phyloP scores from a whole-genome alignment of 106 monocot genomes.

The Narthecium ossifragum region DNA sequence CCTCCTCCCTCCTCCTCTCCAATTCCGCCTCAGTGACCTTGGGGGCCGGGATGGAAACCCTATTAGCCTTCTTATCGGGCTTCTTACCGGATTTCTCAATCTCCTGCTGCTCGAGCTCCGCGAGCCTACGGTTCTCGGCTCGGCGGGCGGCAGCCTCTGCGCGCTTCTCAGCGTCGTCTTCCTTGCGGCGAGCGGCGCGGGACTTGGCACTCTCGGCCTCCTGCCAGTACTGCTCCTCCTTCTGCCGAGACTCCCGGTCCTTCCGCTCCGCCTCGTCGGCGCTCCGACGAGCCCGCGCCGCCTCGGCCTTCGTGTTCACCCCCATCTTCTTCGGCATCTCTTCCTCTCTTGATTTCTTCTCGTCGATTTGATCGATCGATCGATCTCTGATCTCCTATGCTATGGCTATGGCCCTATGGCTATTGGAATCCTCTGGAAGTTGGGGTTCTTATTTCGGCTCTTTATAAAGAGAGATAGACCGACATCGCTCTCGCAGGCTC shows the following conservation, averaged over 20 bases:
- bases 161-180: constrained; percentile 80
- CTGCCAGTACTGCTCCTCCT: constrained; percentile 56
- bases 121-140: constrained; percentile 71
- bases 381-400: too few species aligned
- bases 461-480: too few species aligned
- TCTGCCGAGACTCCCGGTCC: constrained; percentile 29
- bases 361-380: too few species aligned
- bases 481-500: too few species aligned
- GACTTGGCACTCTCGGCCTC: constrained; percentile 71
- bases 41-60: constrained; percentile 75
- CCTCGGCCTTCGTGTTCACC: constrained; percentile 80
- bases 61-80: constrained; percentile 71
- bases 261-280: constrained; percentile 47
- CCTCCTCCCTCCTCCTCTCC: constrained; percentile 54
- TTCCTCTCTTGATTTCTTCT: not conserved
- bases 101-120: constrained; percentile 65
- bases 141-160: constrained; percentile 65
- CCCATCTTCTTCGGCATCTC: constrained; percentile 98
- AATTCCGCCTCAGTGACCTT: constrained; percentile 74
- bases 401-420: too few species aligned
- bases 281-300: constrained; percentile 51
- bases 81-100: constrained; percentile 47
- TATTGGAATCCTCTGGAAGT: too few species aligned
- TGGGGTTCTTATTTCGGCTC: too few species aligned
- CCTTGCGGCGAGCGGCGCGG: constrained; percentile 47